Conservation (phyloP, 1,139 yeast species). For the Debaryomycetaceae sp. region DNA sequence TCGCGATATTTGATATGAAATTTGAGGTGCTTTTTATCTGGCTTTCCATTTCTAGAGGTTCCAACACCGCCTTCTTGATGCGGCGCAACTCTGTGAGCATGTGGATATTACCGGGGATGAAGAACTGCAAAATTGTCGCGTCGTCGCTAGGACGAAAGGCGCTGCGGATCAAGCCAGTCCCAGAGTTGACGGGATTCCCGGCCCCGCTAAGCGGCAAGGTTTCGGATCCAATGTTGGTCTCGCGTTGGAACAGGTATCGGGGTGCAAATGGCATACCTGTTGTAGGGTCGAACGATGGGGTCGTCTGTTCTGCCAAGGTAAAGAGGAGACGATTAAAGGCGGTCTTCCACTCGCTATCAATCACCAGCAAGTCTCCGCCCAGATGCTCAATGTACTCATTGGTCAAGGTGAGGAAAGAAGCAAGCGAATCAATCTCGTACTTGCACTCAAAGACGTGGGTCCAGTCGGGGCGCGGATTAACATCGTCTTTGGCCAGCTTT, state of each 20-base stretch:
- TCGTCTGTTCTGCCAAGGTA: slow-evolving; percentile 50
- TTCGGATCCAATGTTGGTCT: slow-evolving; percentile 70
- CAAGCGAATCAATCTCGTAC: slow-evolving; percentile 79
- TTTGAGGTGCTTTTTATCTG: slow-evolving; percentile 3
- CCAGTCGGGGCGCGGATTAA: slow-evolving; percentile 64
- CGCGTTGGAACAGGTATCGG: slow-evolving; percentile 59
- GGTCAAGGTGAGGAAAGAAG: slow-evolving; percentile 65
- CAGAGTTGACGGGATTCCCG: slow-evolving; percentile 72
- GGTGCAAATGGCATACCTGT: slow-evolving; percentile 41
- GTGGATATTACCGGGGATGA: slow-evolving; percentile 82
- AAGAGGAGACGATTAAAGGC: slow-evolving; percentile 46
- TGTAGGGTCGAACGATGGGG: slow-evolving; percentile 49
- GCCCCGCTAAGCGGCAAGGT: slow-evolving; percentile 68
- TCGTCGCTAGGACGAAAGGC: slow-evolving; percentile 90
- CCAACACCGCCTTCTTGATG: slow-evolving; percentile 12
- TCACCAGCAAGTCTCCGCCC: slow-evolving; percentile 40
- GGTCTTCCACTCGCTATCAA: slow-evolving; percentile 43
- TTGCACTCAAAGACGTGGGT: slow-evolving; percentile 74
- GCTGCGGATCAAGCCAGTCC: slow-evolving; percentile 67
- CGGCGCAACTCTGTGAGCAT: slow-evolving; percentile 50
- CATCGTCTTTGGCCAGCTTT: slow-evolving; percentile 51
- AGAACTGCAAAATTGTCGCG: slow-evolving; percentile 69
- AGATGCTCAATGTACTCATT: slow-evolving; percentile 56
- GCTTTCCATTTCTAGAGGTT: slow-evolving; percentile 4
- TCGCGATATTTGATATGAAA: slow-evolving; percentile 32